Evolutionary conservation across 1,284 basidiomycete species (phyloP), one percentile per base, ranked within the genome.

Genomic region (Ganoderma leucocontextum): DNA sequence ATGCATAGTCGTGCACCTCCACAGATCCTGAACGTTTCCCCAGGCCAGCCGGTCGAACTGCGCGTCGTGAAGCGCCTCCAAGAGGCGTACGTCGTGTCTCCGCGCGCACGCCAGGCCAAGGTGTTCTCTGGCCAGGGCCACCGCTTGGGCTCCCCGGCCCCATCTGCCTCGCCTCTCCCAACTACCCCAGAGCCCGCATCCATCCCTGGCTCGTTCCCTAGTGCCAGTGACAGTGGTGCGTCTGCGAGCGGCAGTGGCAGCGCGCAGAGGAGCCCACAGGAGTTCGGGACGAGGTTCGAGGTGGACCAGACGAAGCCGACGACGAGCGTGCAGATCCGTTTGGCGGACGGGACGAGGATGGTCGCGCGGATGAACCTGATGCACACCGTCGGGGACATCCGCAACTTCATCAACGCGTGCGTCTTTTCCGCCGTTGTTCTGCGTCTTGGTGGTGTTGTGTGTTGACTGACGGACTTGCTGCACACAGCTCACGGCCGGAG

Each of bases 301-400:
- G 93, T 98, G 5, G 95, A 99, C 77, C 86, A 88, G 74, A 86
- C 83, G 22, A 85, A 88, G 78, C 97, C 97, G 1, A 93, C 91
- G 63, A 98, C 97, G 41, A 95, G 89, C 76, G 86, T 99, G n/a
- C 97, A 98, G 82, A 86, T 99, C 65, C 86, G 97, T 60, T 79
- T 99, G 59, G 93, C 92, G 12, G 96, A 98, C 80, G 98, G 98
- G 13, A 94, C 94, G n/a, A 87, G 96, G 72, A 88, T 97, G 79
- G 92, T 96, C 2, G 91, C 88, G 59, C 85, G 94, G 64, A 94
- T 99, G 91, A 99, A 99, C 80, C 84, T 96, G 66, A 91, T 90
- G 12, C 96, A 99, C 77, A 99, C 95, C 0, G 89, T 99, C 9
- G 87, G 86, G 10, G 96, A 99, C 76, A 86, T 99, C 61, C 85